phyloP scores from a whole-genome alignment of 306 rosid species.

The Oxytropis ochrocephala region DNA sequence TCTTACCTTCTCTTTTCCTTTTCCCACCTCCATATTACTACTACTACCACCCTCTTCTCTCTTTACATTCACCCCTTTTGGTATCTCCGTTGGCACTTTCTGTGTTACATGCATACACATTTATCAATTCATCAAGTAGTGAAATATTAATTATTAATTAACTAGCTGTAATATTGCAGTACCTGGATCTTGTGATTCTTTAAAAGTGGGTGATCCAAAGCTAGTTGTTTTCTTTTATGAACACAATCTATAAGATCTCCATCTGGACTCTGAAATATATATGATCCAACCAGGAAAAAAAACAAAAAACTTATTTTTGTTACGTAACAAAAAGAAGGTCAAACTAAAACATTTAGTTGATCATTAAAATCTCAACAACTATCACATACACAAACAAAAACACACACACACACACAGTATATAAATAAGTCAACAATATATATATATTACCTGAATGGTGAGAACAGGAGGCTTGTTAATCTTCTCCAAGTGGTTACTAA shows the following conservation, averaged over 20 bases:
- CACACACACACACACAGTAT: neutral
- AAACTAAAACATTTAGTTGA: neutral
- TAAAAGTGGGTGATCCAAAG: slow-evolving; percentile 52
- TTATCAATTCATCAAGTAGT: neutral
- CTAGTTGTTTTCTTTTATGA: slow-evolving; percentile 47
- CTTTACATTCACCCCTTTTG: slow-evolving; percentile 29
- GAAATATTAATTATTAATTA: neutral
- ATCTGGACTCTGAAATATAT: slow-evolving; percentile 58
- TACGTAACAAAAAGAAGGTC: neutral
- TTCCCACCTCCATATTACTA: neutral
- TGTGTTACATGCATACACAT: slow-evolving; percentile 22
- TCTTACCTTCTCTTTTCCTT: neutral
- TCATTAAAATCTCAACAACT: slow-evolving; percentile 14
- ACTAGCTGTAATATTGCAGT: neutral
- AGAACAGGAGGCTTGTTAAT: slow-evolving; percentile 73
- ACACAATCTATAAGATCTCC: slow-evolving; percentile 54
- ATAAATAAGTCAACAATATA: neutral
- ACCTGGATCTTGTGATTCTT: slow-evolving; percentile 65
- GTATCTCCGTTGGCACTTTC: slow-evolving; percentile 57
- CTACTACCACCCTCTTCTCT: neutral
- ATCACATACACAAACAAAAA: neutral
- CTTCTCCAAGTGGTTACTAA: slow-evolving; percentile 54
- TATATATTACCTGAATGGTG: slow-evolving; percentile 51
- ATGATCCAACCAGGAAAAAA: neutral
- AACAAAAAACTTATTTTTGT: neutral